These are phyloP conservation scores for Arachis hypogaea DNA, from an alignment of 306 rosid species.

Conservation along the genomic window DNA sequence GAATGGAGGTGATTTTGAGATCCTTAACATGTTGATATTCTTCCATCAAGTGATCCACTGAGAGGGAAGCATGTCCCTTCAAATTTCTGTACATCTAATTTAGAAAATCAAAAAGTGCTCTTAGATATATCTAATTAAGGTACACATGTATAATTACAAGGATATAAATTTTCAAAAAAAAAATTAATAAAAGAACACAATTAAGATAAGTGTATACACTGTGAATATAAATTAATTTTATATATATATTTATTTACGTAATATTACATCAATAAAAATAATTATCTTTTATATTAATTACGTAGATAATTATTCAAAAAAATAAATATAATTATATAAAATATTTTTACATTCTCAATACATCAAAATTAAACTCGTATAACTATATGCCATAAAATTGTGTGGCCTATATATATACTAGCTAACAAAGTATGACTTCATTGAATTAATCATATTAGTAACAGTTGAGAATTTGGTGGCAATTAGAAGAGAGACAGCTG, in stretches of 20 bases:
- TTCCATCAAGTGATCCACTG: slow-evolving; percentile 15
- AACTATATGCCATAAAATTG: background rate
- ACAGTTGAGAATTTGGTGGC: background rate
- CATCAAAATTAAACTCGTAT: no score
- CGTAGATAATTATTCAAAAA: no score
- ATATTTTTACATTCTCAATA: no score
- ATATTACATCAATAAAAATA: no score
- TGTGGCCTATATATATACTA: background rate
- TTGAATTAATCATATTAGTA: background rate
- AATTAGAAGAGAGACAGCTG: slow-evolving; percentile 12
- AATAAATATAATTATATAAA: no score
- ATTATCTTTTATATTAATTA: no score
- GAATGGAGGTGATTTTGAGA: slow-evolving; percentile 25
- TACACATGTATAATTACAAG: no score
- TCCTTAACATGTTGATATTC: slow-evolving; percentile 24
- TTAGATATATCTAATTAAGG: background rate
- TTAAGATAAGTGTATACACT: background rate
- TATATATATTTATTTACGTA: no score
- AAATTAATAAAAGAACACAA: background rate
- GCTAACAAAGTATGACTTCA: slow-evolving; percentile 22
- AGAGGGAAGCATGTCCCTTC: slow-evolving; percentile 14
- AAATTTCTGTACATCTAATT: slow-evolving; percentile 54
- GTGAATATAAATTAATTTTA: no score
- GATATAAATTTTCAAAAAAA: background rate
- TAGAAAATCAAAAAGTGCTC: slow-evolving; percentile 8